These are phyloP conservation scores for Aspergillus ochraceus DNA, from an alignment of 2,329 filamentous ascomycete genomes.

Conservation along the genomic window DNA sequence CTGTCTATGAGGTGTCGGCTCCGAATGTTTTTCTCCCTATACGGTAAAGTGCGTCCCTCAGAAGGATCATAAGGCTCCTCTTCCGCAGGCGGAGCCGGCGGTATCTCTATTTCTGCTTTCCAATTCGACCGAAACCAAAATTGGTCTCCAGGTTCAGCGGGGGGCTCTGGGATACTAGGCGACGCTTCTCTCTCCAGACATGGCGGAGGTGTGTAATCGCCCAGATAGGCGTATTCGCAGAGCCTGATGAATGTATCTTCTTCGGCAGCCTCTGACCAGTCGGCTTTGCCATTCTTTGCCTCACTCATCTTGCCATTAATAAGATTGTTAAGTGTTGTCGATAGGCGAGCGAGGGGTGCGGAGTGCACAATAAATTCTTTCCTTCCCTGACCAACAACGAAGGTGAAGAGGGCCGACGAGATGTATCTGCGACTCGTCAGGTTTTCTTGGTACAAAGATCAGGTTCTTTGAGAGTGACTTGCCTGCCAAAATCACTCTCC, in stretches of 20 bases:
- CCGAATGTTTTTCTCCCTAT: slow-evolving; percentile 10
- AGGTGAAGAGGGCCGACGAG: slow-evolving; percentile 13
- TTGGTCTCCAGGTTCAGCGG: slow-evolving; percentile 32
- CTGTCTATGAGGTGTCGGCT: slow-evolving; percentile 3
- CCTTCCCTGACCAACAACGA: slow-evolving; percentile 9
- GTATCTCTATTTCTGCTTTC: no score
- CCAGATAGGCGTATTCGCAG: slow-evolving; percentile 39
- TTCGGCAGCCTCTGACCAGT: slow-evolving; percentile 33
- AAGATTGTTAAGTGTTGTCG: slow-evolving; percentile 7
- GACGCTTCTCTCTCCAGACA: slow-evolving; percentile 53
- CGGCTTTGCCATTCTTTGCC: slow-evolving; percentile 11
- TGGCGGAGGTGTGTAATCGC: slow-evolving; percentile 31
- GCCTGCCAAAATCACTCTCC: neutral
- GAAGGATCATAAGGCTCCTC: neutral
- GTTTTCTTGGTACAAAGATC: neutral
- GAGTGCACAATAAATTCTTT: slow-evolving; percentile 13
- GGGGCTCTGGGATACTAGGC: neutral
- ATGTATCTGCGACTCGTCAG: neutral
- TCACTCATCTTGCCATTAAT: slow-evolving; percentile 13
- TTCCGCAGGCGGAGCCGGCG: neutral
- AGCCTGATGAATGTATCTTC: slow-evolving; percentile 38
- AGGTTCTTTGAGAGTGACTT: neutral
- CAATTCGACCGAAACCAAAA: neutral
- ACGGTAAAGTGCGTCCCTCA: slow-evolving; percentile 1
- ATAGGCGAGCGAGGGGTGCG: slow-evolving; percentile 5